Evolutionary conservation across 1,284 basidiomycete genomes (phyloP).

Genomic region (Somion occarium): DNA sequence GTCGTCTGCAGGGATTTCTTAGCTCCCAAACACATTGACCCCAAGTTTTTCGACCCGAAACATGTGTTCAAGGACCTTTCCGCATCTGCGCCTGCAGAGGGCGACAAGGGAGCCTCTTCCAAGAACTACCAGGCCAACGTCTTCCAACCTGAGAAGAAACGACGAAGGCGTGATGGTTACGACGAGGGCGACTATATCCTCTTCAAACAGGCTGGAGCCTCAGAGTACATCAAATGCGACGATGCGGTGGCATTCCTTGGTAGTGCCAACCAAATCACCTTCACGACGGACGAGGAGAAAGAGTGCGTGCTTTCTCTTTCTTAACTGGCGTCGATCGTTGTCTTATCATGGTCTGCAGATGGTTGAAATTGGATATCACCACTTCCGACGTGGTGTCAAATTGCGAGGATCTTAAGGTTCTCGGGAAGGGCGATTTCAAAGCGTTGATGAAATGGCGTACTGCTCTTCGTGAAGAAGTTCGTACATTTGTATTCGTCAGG

Average conservation of each 20-base stretch:
- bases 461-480: conserved; percentile 77
- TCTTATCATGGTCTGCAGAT: conserved; percentile 42
- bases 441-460: conserved; percentile 88
- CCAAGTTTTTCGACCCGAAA: conserved; percentile 96
- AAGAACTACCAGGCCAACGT: conserved; percentile 81
- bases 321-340: background rate
- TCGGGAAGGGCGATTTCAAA: conserved; percentile 98
- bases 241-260: conserved; percentile 86
- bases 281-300: conserved; percentile 83
- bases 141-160: conserved; percentile 96
- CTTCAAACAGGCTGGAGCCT: conserved; percentile 72
- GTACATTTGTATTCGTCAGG: conserved; percentile 13
- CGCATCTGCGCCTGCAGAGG: conserved; percentile 40
- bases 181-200: conserved; percentile 93
- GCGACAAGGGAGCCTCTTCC: conserved; percentile 46
- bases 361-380: conserved; percentile 71
- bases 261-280: conserved; percentile 80
- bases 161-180: conserved; percentile 92
- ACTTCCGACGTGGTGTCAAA: conserved; percentile 79
- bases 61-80: conserved; percentile 96
- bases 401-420: conserved; percentile 91
- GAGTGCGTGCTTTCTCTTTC: conserved; percentile 39
- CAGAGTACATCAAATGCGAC: conserved; percentile 67
- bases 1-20: conserved; percentile 97
- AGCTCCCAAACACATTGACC: conserved; percentile 94